A percentile compares a stretch with the other conserved stretches of the same genome.
Conservation (phyloP, 257 asterid species). For the Phtheirospermum japonicum region DNA sequence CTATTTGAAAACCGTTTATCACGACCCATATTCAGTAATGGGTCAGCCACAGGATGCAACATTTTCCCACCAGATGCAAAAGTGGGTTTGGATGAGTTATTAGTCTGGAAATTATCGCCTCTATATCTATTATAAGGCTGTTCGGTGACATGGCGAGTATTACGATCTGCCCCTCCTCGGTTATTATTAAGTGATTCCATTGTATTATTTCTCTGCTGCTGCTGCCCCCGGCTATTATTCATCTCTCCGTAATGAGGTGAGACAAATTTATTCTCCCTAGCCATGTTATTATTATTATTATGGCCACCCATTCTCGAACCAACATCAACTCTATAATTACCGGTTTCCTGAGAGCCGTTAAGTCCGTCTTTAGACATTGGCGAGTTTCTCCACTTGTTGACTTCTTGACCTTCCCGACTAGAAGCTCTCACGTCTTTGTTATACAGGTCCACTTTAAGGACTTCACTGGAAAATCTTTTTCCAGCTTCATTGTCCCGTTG, state of each 20-base stretch:
- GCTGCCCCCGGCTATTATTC: constrained; percentile 40
- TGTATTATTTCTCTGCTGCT: constrained; percentile 42
- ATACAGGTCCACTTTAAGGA: constrained; percentile 47
- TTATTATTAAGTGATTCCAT: too few relatives aligned
- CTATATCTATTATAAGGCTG: constrained; percentile 47
- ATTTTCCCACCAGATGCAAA: constrained; percentile 53
- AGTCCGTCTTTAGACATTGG: constrained; percentile 26
- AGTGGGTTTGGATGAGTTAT: constrained; percentile 39
- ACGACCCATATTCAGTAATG: constrained; percentile 44
- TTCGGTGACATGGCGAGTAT: constrained; percentile 43
- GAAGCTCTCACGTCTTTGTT: constrained; percentile 48
- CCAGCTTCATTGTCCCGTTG: constrained; percentile 63
- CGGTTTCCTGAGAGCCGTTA: too few relatives aligned
- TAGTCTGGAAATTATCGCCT: constrained; percentile 48
- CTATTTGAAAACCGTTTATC: constrained; percentile 50
- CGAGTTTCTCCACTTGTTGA: constrained; percentile 56
- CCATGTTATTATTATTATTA: constrained; percentile 34
- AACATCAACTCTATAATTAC: too few relatives aligned
- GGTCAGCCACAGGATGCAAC: constrained; percentile 36
- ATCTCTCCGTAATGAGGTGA: constrained; percentile 46
- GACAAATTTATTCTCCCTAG: constrained; percentile 46
- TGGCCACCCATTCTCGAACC: too few relatives aligned
- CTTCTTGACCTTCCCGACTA: constrained; percentile 61
- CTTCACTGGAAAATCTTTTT: constrained; percentile 51
- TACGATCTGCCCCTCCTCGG: constrained; percentile 31